Percentiles rank a stretch among this genome's conserved stretches.
These are phyloP conservation scores for Helianthus tuberosus DNA, from an alignment of 129 eudicot genomes.

Conservation along the genomic window DNA sequence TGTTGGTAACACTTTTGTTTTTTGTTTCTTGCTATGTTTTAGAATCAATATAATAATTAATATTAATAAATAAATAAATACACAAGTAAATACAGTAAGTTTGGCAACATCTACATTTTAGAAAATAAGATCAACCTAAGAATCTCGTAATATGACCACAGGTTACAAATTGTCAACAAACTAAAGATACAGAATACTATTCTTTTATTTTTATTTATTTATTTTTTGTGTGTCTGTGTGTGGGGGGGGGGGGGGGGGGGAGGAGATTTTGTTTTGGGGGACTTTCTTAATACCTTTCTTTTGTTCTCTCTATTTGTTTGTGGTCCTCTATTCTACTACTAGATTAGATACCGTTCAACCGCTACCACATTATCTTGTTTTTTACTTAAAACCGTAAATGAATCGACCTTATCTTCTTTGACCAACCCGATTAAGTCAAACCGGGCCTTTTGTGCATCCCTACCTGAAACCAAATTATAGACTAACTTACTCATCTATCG, in stretches of 20 bases:
- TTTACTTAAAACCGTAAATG: slow-evolving; percentile 14
- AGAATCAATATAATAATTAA: neutral
- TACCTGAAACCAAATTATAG: neutral
- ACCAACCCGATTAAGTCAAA: slow-evolving; percentile 16
- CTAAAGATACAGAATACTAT: neutral
- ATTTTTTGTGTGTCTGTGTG: too few relatives aligned
- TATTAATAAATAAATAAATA: neutral
- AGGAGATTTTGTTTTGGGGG: neutral
- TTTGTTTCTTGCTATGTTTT: neutral
- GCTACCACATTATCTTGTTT: slow-evolving; percentile 24
- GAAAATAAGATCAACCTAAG: too few relatives aligned
- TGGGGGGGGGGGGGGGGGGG: neutral
- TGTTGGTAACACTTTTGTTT: neutral
- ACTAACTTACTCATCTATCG: neutral
- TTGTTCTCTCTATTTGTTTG: slow-evolving; percentile 33
- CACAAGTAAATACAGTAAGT: neutral
- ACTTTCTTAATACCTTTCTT: slow-evolving; percentile 19
- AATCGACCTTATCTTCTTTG: slow-evolving; percentile 24
- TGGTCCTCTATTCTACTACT: slow-evolving; percentile 38
- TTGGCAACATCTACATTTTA: neutral
- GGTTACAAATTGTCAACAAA: neutral
- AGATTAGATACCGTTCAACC: slow-evolving; percentile 7
- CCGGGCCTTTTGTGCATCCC: neutral
- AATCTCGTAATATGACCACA: too few relatives aligned
- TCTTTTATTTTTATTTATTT: neutral